Conservation (phyloP, 1,284 basidiomycete genomes). For the Pseudozyma thailandica region DNA sequence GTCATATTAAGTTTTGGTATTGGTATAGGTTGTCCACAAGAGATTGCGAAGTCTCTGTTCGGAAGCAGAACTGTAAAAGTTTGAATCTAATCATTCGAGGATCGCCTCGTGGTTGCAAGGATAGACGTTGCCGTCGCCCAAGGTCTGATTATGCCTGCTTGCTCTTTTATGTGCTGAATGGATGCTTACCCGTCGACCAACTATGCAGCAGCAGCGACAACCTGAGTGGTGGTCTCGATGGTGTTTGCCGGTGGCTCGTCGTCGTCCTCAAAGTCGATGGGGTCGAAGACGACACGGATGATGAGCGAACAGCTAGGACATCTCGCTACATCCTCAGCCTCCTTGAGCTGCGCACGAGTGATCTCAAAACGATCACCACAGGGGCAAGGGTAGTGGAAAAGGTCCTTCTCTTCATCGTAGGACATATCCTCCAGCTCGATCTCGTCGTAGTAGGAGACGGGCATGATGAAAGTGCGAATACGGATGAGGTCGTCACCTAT, state of each 20-base stretch:
- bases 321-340: constrained; percentile 94
- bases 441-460: constrained; percentile 64
- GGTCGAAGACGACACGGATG: constrained; percentile 93
- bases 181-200: constrained; percentile 24
- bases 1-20: constrained; percentile 49
- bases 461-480: constrained; percentile 13
- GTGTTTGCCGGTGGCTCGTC: constrained; percentile 24
- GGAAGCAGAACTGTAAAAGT: constrained; percentile 56
- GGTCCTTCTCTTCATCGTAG: constrained; percentile 63
- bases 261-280: constrained; percentile 72
- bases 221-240: constrained; percentile 17
- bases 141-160: neutral
- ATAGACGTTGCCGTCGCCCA: neutral
- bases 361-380: constrained; percentile 99
- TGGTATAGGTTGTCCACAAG: constrained; percentile 57
- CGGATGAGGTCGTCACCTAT: constrained; percentile 39
- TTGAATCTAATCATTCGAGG: constrained; percentile 41
- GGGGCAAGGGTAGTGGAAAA: constrained; percentile 92
- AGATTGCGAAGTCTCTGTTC: constrained; percentile 57
- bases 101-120: constrained; percentile 1
- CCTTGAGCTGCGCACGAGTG: constrained; percentile 79
- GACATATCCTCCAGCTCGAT: constrained; percentile 68
- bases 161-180: neutral
- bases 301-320: constrained; percentile 96
- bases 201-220: constrained; percentile 31